phyloP scores from a whole-genome alignment of 2,329 filamentous ascomycete genomes.

The Endothia cerciana region DNA sequence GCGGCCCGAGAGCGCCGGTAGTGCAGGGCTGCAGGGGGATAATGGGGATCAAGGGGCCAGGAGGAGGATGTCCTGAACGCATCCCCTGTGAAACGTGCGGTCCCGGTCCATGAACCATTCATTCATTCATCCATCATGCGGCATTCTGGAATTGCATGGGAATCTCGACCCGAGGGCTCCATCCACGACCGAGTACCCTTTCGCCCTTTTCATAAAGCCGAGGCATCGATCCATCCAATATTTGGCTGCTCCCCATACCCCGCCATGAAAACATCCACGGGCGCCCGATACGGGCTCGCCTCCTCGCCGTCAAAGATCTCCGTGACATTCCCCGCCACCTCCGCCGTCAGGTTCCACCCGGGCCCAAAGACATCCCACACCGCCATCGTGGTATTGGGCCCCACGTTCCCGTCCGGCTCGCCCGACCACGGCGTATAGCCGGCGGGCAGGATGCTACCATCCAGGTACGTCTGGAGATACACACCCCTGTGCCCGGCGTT shows the following conservation, averaged over 20 bases:
- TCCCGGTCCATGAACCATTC: background rate
- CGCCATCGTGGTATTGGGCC: constrained; percentile 4
- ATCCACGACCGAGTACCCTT: background rate
- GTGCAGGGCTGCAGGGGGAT: background rate
- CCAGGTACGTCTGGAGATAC: constrained; percentile 57
- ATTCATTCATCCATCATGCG: background rate
- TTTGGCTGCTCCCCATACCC: background rate
- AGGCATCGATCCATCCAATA: background rate
- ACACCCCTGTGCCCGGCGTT: constrained; percentile 61
- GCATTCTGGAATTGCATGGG: background rate
- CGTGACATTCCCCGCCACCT: background rate
- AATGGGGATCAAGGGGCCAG: constrained; percentile 16
- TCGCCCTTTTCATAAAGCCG: background rate
- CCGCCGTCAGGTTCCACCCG: background rate
- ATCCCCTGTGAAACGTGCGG: background rate
- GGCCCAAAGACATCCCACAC: background rate
- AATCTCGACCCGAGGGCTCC: background rate
- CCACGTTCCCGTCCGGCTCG: background rate
- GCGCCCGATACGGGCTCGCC: background rate
- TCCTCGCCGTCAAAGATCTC: background rate
- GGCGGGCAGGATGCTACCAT: constrained; percentile 53
- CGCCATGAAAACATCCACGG: background rate
- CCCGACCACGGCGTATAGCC: constrained; percentile 58
- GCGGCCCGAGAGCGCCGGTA: constrained; percentile 20
- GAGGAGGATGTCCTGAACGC: constrained; percentile 12